Evolutionary conservation across 2,329 filamentous ascomycete genomes (phyloP), one percentile per base, ranked within the genome.

Genomic region (Alternaria atra): DNA sequence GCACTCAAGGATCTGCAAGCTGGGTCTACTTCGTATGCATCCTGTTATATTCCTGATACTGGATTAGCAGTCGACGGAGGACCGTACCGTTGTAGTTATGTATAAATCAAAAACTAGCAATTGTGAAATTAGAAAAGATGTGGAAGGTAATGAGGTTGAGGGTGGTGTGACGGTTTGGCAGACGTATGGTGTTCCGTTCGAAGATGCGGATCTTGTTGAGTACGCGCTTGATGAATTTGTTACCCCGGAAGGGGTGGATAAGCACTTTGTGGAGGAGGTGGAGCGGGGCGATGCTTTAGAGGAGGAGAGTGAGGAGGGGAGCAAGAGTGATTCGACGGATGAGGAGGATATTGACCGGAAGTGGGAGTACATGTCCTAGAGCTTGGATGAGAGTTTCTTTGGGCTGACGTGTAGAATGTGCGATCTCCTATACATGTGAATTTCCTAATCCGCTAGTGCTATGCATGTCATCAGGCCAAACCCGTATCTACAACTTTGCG

Each of bases 401-500:
- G 20, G 20, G 20, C 20, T 20, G 20, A 20, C 2, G 20, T 20
- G 20, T 20, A 20, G 20, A 20, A 20, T 20, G 20, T 20, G 2
- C 20, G 20, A 20, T 20, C 20, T 20, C 20, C 20, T 20, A 20
- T 2, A 20, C 20, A 20, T 20, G 20, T 20, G 20, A 20, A 20
- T 2, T 20, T 20, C 20, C 20, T 20, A 2, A 20, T 20, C 20
- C 20, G 20, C 20, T 20, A 20, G 20, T 20, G 20, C 20, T 39
- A 39, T 20, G 20, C n/a, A 15, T 25, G 20, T 29, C 30, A 20
- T 13, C 40, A 15, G n/a, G 23, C 7, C 2, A 29, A 2, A 13
- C 17, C 2, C 25, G 29, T 13, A 37, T n/a, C 34, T 56, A 63
- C 53, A 57, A 55, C 48, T 68, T 67, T 23, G 66, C 30, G 5